These are phyloP conservation scores for Malassezia dermatis DNA, from an alignment of 1,284 basidiomycete species.

Conservation along the genomic window DNA sequence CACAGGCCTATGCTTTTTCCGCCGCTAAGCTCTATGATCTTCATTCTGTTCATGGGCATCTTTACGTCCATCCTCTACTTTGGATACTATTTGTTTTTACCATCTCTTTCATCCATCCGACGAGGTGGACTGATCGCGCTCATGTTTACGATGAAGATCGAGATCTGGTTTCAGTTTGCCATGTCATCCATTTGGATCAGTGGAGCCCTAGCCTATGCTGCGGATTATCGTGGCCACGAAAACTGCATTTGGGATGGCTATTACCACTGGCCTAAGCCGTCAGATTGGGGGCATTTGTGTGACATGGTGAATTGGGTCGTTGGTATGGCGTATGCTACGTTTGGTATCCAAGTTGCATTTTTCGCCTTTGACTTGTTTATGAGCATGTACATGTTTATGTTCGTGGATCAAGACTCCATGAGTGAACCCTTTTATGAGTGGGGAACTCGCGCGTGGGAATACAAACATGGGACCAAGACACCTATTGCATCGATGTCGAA, in stretches of 20 bases:
- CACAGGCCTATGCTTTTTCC: constrained; percentile 47
- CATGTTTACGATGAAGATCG: constrained; percentile 45
- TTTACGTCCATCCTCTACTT: constrained; percentile 46
- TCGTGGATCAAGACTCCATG: constrained; percentile 53
- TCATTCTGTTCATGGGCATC: constrained; percentile 47
- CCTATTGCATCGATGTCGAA: constrained; percentile 12
- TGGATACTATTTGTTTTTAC: constrained; percentile 47
- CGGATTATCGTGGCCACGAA: constrained; percentile 45
- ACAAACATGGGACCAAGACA: constrained; percentile 15
- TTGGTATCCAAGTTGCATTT: constrained; percentile 43
- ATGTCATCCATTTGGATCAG: constrained; percentile 48
- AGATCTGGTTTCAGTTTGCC: constrained; percentile 45
- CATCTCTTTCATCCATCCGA: constrained; percentile 43
- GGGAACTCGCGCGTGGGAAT: constrained; percentile 44
- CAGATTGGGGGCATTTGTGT: constrained; percentile 46
- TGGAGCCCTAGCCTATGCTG: constrained; percentile 46
- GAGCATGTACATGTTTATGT: constrained; percentile 46
- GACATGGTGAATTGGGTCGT: constrained; percentile 47
- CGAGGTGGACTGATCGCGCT: constrained; percentile 43
- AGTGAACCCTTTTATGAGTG: constrained; percentile 45
- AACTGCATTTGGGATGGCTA: constrained; percentile 49
- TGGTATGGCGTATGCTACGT: constrained; percentile 47
- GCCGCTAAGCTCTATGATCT: constrained; percentile 49
- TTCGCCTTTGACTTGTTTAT: constrained; percentile 34
- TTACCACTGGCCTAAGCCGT: constrained; percentile 48